Evolutionary conservation across 1,284 basidiomycete genomes (phyloP).

Genomic region (Melampsora americana): DNA sequence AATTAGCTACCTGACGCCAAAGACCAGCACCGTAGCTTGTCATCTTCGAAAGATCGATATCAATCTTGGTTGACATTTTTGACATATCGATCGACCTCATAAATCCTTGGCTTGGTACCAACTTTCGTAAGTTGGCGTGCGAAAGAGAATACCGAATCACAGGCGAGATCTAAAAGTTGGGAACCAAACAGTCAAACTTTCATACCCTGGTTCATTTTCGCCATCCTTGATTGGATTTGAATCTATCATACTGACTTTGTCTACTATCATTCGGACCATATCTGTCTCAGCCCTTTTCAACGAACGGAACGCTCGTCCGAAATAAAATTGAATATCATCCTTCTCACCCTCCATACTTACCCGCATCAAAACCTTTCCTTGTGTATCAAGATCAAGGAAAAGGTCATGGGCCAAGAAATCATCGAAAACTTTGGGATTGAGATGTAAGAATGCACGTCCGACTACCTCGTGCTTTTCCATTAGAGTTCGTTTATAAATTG

Average conservation of each 20-base stretch:
- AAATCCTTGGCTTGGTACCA: conserved; percentile 48
- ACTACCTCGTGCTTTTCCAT: conserved; percentile 69
- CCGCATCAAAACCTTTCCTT: conserved; percentile 77
- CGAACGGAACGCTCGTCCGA: conserved; percentile 89
- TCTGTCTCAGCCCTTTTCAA: conserved; percentile 90
- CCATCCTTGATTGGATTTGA: no score
- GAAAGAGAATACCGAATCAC: conserved; percentile 88
- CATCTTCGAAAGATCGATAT: conserved; percentile 50
- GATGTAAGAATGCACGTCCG: conserved; percentile 83
- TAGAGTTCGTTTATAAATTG: conserved; percentile 81
- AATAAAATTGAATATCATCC: conserved; percentile 96
- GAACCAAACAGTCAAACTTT: neutral
- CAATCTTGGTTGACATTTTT: conserved; percentile 49
- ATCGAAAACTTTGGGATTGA: conserved; percentile 82
- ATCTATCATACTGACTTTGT: conserved; percentile 67
- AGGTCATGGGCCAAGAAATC: conserved; percentile 88
- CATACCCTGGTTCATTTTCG: neutral
- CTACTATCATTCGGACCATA: conserved; percentile 93
- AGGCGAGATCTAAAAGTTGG: conserved; percentile 74
- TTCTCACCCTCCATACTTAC: conserved; percentile 98
- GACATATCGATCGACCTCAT: conserved; percentile 46
- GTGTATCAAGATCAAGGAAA: conserved; percentile 85
- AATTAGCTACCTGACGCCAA: conserved; percentile 43
- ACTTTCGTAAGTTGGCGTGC: conserved; percentile 62
- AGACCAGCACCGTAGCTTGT: conserved; percentile 44